These are phyloP conservation scores for Cupressus sempervirens DNA, from an alignment of 75 land plant genomes.

Conservation along the genomic window DNA sequence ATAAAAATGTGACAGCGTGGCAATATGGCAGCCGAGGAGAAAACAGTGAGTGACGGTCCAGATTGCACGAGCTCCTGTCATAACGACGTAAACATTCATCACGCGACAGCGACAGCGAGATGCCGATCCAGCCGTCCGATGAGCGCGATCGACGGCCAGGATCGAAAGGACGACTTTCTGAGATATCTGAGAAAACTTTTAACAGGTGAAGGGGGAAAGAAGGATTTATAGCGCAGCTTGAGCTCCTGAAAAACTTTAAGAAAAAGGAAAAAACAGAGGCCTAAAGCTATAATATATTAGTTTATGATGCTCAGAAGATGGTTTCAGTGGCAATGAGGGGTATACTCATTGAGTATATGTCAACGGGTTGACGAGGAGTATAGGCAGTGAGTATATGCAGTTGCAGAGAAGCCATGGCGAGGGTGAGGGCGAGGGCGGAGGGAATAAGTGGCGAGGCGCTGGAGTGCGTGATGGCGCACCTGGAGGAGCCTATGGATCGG, in stretches of 20 bases:
- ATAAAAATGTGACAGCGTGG: neutral
- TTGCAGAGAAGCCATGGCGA: neutral
- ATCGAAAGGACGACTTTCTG: neutral
- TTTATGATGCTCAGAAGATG: neutral
- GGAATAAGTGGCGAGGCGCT: slow-evolving; percentile 37
- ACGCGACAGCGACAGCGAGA: neutral
- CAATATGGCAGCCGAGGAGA: neutral
- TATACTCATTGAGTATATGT: neutral
- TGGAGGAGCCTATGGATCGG: slow-evolving; percentile 49
- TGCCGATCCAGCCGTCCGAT: neutral
- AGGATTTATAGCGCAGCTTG: neutral
- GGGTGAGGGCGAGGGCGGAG: neutral
- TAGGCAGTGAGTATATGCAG: neutral
- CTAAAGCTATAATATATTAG: neutral
- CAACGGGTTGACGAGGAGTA: neutral
- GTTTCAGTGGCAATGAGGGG: neutral
- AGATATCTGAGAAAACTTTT: neutral
- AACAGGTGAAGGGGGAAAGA: neutral
- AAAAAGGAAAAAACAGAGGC: neutral
- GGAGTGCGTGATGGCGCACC: slow-evolving; percentile 48
- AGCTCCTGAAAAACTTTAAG: neutral
- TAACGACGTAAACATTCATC: neutral
- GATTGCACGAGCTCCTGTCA: neutral
- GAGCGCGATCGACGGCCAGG: neutral
- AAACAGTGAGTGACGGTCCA: neutral